Evolutionary conservation across 1,284 basidiomycete species (phyloP).

Genomic region (Neolentinus lepideus): DNA sequence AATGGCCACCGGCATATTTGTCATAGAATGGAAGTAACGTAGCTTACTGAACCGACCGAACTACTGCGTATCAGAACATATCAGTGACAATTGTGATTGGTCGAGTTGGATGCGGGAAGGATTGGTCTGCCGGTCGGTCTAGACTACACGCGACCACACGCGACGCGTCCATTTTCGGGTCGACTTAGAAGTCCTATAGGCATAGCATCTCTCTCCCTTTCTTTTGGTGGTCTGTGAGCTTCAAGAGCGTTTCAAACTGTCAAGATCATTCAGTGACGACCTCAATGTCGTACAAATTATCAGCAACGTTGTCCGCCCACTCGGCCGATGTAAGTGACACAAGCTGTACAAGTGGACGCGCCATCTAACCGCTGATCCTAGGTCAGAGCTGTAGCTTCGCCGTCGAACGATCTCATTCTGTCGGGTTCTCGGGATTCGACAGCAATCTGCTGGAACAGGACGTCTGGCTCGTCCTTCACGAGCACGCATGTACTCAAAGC

Average conservation of each 20-base stretch:
- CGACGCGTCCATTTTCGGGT: conserved; percentile 1
- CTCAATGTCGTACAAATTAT: conserved; percentile 77
- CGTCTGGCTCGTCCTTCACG: conserved; percentile 42
- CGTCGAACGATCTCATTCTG: conserved; percentile 66
- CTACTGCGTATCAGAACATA: too few relatives aligned
- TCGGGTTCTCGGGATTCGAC: conserved; percentile 89
- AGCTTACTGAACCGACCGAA: conserved; percentile 3
- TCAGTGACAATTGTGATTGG: neutral
- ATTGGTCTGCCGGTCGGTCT: neutral
- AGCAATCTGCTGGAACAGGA: conserved; percentile 76
- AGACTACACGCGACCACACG: neutral
- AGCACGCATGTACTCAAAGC: conserved; percentile 53
- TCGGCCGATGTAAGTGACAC: conserved; percentile 60
- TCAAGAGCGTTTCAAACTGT: conserved; percentile 1
- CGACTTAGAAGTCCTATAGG: neutral
- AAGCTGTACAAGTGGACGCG: neutral
- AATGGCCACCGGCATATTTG: neutral
- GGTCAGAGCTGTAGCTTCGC: conserved; percentile 72
- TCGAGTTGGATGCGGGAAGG: neutral
- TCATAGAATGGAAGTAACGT: neutral
- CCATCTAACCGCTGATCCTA: conserved; percentile 21
- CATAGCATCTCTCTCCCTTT: neutral
- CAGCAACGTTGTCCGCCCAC: conserved; percentile 67
- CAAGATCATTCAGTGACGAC: conserved; percentile 6
- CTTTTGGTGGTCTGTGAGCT: conserved; percentile 8